Evolutionary conservation across 345 rosid species (phyloP), one percentile per base, ranked within the genome.

Genomic region (Murraya paniculata): DNA sequence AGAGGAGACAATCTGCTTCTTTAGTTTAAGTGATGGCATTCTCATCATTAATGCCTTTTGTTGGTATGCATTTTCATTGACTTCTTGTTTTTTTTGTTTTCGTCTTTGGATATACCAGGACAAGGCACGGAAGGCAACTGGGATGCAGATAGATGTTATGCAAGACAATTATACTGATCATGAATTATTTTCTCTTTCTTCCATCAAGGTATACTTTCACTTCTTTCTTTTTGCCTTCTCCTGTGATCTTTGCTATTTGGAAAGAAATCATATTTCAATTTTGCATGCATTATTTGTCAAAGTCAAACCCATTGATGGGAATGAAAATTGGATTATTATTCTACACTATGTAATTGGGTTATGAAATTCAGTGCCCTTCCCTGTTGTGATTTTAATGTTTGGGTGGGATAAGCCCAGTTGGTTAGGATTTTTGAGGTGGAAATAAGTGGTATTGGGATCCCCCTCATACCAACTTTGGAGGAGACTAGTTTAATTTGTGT

Each of bases 161-260:
- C 91, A 91, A 89, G 99, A 94, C 87, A 97, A 90, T 65, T 96
- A 89, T 73, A 77, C 74, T 30, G 99, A 94, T 81, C 80, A 78
- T 76, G 98, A 94, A 64, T 78, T 96, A 84, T 94, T 94, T 82
- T 94, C 99, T 82, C 97, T 96, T 84, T 81, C 94, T 69, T 84
- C 94, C 53, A 94, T 96, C 86, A 96, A 96, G 97, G 99, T 94
- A 79, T 35, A 78, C 35, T 53, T 76, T 62, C 45, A 4, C 59
- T 64, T 56, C 31, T 65, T 14, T 39, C 33, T 24, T 25, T 72
- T 36, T 22, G 28, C 27, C 68, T 48, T 76, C 36, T 75, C 25
- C 2, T 16, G 4, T 31, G 35, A 45, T 64, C 27, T 18, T 9
- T 30, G 3, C 50, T 64, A 41, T 14, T 41, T 14, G 10, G 6